Evolutionary conservation across 2,329 filamentous ascomycete species (phyloP).

Genomic region (Leptographium wingfieldii): DNA sequence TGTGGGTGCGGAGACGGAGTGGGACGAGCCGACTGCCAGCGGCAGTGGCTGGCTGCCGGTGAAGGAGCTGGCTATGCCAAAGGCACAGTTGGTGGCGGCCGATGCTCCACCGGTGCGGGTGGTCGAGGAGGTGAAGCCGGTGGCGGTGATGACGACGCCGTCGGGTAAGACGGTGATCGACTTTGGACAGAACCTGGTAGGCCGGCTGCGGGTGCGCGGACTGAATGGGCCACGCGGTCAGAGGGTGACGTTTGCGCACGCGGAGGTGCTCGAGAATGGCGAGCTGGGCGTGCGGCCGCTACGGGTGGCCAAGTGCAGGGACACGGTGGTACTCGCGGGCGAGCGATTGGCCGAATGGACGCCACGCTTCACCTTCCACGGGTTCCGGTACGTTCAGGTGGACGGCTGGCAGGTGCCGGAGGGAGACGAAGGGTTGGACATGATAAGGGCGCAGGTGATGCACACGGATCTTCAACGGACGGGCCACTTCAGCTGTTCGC

Average conservation of each 20-base stretch:
- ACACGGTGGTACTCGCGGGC: conserved; percentile 22
- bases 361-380: conserved; percentile 39
- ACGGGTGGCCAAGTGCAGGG: conserved; percentile 26
- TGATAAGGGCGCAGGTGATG: conserved; percentile 17
- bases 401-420: conserved; percentile 25
- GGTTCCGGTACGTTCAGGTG: conserved; percentile 38
- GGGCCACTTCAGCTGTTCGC: conserved; percentile 38
- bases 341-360: conserved; percentile 20
- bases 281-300: conserved; percentile 30
- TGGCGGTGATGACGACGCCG: conserved; percentile 19
- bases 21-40: background rate
- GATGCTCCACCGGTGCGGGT: conserved; percentile 32
- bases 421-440: conserved; percentile 6
- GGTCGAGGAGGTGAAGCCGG: conserved; percentile 18
- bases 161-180: conserved; percentile 37
- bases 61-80: conserved; percentile 18
- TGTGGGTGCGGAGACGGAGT: conserved; percentile 15
- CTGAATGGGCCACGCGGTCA: conserved; percentile 19
- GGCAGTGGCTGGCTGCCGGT: conserved; percentile 10
- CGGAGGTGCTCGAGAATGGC: conserved; percentile 34
- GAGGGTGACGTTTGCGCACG: conserved; percentile 32
- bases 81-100: conserved; percentile 24
- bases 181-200: conserved; percentile 47
- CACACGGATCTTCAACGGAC: conserved; percentile 38
- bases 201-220: conserved; percentile 26